Conservation (phyloP, 2,329 filamentous ascomycete genomes). For the Penicillium janthinellum region DNA sequence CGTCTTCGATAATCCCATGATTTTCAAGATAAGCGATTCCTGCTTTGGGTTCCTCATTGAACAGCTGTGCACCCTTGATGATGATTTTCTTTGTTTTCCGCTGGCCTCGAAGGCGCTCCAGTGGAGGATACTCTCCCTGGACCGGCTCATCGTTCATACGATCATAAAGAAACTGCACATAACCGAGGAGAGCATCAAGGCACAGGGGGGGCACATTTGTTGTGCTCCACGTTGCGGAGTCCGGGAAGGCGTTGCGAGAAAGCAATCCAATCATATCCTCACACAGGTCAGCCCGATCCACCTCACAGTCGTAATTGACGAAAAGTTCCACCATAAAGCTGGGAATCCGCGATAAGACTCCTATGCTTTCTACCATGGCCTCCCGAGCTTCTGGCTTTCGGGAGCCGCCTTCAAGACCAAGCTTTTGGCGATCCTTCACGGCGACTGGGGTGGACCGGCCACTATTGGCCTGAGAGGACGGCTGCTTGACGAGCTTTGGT, state of each 20-base stretch:
- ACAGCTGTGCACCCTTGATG: slow-evolving; percentile 82
- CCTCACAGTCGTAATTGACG: slow-evolving; percentile 96
- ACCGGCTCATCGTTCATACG: slow-evolving; percentile 71
- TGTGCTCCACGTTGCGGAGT: slow-evolving; percentile 98
- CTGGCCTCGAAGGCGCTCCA: slow-evolving; percentile 66
- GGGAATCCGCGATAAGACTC: slow-evolving; percentile 86
- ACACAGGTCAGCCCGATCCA: slow-evolving; percentile 86
- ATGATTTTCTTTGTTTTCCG: slow-evolving; percentile 83
- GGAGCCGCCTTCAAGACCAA: slow-evolving; percentile 87
- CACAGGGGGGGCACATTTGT: slow-evolving; percentile 96
- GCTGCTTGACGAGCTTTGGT: slow-evolving; percentile 81
- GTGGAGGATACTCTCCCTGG: slow-evolving; percentile 67
- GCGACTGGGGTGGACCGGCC: slow-evolving; percentile 87
- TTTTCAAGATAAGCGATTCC: slow-evolving; percentile 84
- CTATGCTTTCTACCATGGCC: slow-evolving; percentile 97
- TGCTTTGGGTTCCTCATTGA: slow-evolving; percentile 91
- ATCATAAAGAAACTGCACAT: slow-evolving; percentile 88
- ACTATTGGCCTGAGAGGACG: slow-evolving; percentile 72
- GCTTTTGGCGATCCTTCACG: slow-evolving; percentile 86
- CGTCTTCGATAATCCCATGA: slow-evolving; percentile 80
- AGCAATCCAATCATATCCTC: slow-evolving; percentile 93
- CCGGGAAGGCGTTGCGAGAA: slow-evolving; percentile 90
- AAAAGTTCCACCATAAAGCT: slow-evolving; percentile 95
- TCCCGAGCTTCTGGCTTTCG: slow-evolving; percentile 93
- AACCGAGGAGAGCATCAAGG: slow-evolving; percentile 85